phyloP scores from a whole-genome alignment of 1,284 basidiomycete species.

The Fomes fomentarius region DNA sequence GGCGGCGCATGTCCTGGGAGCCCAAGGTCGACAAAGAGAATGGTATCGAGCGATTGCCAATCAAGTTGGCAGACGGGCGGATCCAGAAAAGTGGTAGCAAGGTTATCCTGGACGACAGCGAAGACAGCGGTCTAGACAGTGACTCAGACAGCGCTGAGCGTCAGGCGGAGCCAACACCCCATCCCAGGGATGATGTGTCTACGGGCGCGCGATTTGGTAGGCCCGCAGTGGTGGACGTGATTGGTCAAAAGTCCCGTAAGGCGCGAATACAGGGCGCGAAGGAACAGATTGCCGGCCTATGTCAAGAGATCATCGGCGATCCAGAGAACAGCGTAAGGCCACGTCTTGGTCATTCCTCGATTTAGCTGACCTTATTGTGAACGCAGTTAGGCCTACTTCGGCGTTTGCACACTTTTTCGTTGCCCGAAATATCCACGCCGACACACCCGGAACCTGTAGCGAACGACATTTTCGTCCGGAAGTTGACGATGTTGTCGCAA shows the following conservation, averaged over 20 bases:
- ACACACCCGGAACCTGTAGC: constrained; percentile 66
- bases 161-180: constrained; percentile 27
- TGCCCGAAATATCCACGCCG: constrained; percentile 69
- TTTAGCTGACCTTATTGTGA: constrained; percentile 15
- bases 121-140: constrained; percentile 46
- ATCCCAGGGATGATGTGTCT: constrained; percentile 62
- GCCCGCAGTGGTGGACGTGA: constrained; percentile 76
- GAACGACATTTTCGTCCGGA: constrained; percentile 86
- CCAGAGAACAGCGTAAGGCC: constrained; percentile 77
- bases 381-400: constrained; percentile 81
- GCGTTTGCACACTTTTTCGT: constrained; percentile 85
- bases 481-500: constrained; percentile 88
- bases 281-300: constrained; percentile 87
- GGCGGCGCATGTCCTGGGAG: constrained; percentile 48
- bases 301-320: constrained; percentile 88
- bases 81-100: constrained; percentile 56
- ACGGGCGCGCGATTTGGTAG: constrained; percentile 84
- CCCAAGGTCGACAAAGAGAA: constrained; percentile 46
- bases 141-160: constrained; percentile 43
- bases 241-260: constrained; percentile 69
- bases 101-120: constrained; percentile 36
- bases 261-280: constrained; percentile 79
- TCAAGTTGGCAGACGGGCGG: constrained; percentile 82
- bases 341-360: constrained; percentile 21
- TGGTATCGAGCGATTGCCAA: constrained; percentile 76